phyloP scores from a whole-genome alignment of 352 stramenopile genomes.

The Pythium phragmiticola region DNA sequence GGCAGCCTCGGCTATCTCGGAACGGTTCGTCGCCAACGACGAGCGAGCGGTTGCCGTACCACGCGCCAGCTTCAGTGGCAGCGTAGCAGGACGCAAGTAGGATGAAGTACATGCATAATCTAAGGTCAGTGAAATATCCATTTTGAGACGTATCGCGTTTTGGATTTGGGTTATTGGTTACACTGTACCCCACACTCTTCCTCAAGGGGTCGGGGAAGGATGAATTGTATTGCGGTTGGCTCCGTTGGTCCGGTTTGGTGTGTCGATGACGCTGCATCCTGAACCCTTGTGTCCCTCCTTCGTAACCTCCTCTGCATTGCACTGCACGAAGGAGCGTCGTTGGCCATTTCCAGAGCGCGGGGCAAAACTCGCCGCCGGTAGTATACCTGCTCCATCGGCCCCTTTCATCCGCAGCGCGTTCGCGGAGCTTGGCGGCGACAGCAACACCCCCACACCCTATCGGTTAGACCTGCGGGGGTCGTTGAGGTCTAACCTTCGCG shows the following conservation, averaged over 20 bases:
- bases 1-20: conserved; percentile 72
- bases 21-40: conserved; percentile 66
- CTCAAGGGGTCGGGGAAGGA: too few relatives aligned
- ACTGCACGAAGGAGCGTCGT: neutral
- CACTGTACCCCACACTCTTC: neutral
- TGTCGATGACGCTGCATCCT: neutral
- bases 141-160: neutral
- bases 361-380: too few relatives aligned
- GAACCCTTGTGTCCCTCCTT: conserved; percentile 6
- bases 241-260: neutral
- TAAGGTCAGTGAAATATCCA: neutral
- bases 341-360: conserved; percentile 9
- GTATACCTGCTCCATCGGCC: neutral
- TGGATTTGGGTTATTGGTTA: neutral
- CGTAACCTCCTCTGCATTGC: conserved; percentile 7
- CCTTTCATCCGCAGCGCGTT: neutral
- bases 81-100: too few relatives aligned
- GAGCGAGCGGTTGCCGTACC: conserved; percentile 13
- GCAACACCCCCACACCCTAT: neutral
- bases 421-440: neutral
- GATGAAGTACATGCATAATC: neutral
- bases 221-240: neutral
- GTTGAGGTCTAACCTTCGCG: conserved; percentile 13
- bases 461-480: neutral
- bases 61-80: neutral